Percentiles rank a stretch among this genome's conserved stretches.
Conservation (phyloP, 805 yeast species). For the Brettanomyces custersianus region DNA sequence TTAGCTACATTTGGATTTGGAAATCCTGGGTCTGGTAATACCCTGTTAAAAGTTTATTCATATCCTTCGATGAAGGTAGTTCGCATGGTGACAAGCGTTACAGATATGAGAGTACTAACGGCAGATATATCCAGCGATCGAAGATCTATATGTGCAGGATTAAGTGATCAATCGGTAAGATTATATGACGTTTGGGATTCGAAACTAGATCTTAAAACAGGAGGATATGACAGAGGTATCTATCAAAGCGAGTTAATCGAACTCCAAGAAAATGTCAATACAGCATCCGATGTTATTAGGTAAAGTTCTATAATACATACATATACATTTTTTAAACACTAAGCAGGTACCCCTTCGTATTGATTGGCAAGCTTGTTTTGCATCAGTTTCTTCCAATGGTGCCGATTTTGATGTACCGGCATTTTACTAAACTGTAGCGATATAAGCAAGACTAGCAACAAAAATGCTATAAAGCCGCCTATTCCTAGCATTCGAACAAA, state of each 20-base stretch:
- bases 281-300: conserved; percentile 18
- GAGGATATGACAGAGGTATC: conserved; percentile 29
- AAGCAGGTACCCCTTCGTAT: conserved; percentile 84
- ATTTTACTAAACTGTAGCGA: conserved; percentile 47
- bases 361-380: conserved; percentile 53
- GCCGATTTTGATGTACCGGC: conserved; percentile 66
- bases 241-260: conserved; percentile 53
- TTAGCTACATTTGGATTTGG: conserved; percentile 81
- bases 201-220: conserved; percentile 26
- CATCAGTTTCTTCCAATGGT: conserved; percentile 50
- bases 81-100: conserved; percentile 39
- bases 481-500: conserved; percentile 62
- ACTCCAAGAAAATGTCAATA: conserved; percentile 43
- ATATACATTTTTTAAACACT: conserved; percentile 1
- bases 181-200: conserved; percentile 67
- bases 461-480: conserved; percentile 47
- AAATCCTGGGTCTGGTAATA: conserved; percentile 34
- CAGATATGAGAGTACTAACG: conserved; percentile 52
- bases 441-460: conserved; percentile 42
- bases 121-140: conserved; percentile 61
- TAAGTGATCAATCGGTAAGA: conserved; percentile 70
- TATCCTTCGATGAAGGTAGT: conserved; percentile 55
- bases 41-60: conserved; percentile 49
- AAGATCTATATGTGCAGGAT: conserved; percentile 57
- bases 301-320: conserved; percentile 7